Conservation (phyloP, 768 basidiomycete genomes). For the Agrocybe chaxingu region DNA sequence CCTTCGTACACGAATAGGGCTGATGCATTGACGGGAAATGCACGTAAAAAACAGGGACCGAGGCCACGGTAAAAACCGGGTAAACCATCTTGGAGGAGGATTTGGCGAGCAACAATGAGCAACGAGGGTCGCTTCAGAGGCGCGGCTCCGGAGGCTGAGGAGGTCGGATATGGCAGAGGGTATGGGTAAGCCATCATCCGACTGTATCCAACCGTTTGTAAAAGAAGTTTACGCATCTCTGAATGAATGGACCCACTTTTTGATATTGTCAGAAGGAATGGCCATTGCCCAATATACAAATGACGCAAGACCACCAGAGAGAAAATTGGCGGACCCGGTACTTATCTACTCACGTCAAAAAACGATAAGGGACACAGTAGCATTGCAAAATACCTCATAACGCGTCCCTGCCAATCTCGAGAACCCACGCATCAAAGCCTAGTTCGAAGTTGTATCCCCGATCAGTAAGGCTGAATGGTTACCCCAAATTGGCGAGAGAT, state of each 20-base stretch:
- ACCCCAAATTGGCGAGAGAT: constrained; percentile 2
- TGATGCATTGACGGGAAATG: constrained; percentile 78
- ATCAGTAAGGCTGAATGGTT: constrained; percentile 3
- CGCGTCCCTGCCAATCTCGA: constrained; percentile 52
- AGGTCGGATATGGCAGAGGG: constrained; percentile 38
- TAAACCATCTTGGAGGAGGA: constrained; percentile 50
- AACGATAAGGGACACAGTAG: not conserved
- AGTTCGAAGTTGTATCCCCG: constrained; percentile 16
- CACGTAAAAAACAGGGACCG: constrained; percentile 63
- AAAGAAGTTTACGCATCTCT: constrained; percentile 2
- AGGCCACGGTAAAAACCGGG: constrained; percentile 65
- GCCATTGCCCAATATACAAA: constrained; percentile 68
- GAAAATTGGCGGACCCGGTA: constrained; percentile 58
- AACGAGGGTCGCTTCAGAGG: constrained; percentile 43
- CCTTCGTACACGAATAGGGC: constrained; percentile 81
- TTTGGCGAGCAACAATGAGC: constrained; percentile 44
- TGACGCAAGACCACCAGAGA: constrained; percentile 60
- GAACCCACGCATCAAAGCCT: constrained; percentile 63
- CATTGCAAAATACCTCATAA: constrained; percentile 45
- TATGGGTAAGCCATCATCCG: constrained; percentile 64
- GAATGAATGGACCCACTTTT: constrained; percentile 53
- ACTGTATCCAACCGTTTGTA: constrained; percentile 26
- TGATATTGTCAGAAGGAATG: constrained; percentile 78
- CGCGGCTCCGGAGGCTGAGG: constrained; percentile 17
- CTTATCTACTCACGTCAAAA: constrained; percentile 41